Base-by-base conservation (phyloP, 148 eudicot species). In the Chenopodium quinoa region DNA sequence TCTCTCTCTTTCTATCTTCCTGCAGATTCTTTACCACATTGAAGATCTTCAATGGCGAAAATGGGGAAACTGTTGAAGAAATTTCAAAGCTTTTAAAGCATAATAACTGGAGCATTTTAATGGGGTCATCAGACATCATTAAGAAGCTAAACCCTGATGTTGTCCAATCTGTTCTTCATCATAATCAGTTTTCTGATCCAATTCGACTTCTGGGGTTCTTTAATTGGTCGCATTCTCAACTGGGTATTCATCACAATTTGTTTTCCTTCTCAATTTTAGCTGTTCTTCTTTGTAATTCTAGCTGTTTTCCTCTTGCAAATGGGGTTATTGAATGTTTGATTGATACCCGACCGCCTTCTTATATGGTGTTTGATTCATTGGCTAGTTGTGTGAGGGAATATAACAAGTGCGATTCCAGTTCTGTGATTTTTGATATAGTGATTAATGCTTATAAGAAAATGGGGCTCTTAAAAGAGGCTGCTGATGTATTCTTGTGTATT, bases 161-260 rank as follows among this genome's bases (percentile, higher is more conserved):
- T 77, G 81, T 94, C 37, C 86, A 83, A 83, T 89, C 94, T 46
- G 90, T 94, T 76, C 92, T 94, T 73, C 85, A 76, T 54, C 82
- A 85, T 29, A 87, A 83, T 76, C 83, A 78, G 72, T 56, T 27
- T 11, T 81, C 56, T 66, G 88, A 94, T 71, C 92, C 97, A 40
- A 80, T 87, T 79, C 86, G 87, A 31, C 89, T 92, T 58, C 81
- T 90, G 56, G 83, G 87, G 71, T 94, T 94, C 93, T 94, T 94
- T 84, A 63, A 85, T 75, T 94, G 98, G 97, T 87, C 92, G 20
- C 46, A 69, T 83, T 73, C 79, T 66, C 86, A 84, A 82, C 71
- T 90, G 90, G 91, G 91, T 92, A 84, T 78, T 73, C 81, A 81
- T 84, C 94, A 91, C 32, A 86, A 89, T 79, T 78, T 94, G 80